A percentile compares a stretch with the other conserved stretches of the same genome.
Conservation (phyloP, 2,329 filamentous ascomycete species). For the Epichloe aotearoae region DNA sequence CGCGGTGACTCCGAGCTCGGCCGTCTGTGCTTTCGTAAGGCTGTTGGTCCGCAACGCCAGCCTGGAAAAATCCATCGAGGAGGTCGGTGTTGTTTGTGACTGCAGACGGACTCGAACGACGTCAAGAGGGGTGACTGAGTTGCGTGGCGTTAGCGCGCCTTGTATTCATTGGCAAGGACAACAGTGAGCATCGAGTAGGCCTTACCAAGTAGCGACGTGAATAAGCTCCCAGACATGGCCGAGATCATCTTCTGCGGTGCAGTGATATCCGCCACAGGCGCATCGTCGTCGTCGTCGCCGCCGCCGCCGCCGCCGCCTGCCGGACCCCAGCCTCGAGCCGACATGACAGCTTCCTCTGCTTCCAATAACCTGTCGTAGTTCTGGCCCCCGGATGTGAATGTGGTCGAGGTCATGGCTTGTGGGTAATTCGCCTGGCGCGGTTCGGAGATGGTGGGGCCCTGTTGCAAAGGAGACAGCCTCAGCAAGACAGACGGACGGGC, state of each 20-base stretch:
- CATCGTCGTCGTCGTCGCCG: conserved; percentile 9
- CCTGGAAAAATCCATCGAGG: conserved; percentile 40
- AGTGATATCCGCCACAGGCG: conserved; percentile 53
- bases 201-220: conserved; percentile 80
- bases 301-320: conserved; percentile 2
- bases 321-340: conserved; percentile 10
- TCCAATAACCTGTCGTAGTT: conserved; percentile 16
- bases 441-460: not conserved
- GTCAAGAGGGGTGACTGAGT: conserved; percentile 79
- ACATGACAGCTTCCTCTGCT: conserved; percentile 17
- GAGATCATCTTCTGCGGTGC: conserved; percentile 88
- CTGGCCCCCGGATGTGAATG: conserved; percentile 10
- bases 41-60: conserved; percentile 43
- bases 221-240: conserved; percentile 75
- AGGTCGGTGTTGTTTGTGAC: conserved; percentile 50
- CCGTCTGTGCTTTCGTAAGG: conserved; percentile 55
- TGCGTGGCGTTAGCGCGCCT: not conserved
- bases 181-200: conserved; percentile 14
- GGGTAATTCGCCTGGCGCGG: not conserved
- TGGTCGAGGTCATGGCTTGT: conserved; percentile 3
- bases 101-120: conserved; percentile 92
- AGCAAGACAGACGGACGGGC: not conserved
- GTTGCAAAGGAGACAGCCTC: not conserved
- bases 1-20: conserved; percentile 79
- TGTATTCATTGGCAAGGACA: not conserved